phyloP scores from a whole-genome alignment of 1,139 yeast species.

The Yamadazyma atmosphaerica region DNA sequence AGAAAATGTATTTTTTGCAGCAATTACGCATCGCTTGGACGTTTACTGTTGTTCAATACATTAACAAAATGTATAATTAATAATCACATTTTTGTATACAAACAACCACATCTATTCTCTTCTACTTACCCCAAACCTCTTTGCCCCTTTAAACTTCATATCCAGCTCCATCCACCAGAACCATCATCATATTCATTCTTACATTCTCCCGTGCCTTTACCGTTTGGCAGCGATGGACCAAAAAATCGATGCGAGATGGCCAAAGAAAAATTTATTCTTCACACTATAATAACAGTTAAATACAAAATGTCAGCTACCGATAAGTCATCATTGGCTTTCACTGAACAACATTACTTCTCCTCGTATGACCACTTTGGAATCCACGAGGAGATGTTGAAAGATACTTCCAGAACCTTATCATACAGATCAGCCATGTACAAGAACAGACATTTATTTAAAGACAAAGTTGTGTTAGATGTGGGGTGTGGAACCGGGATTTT shows the following conservation, averaged over 20 bases:
- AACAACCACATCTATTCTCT: too few relatives aligned
- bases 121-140: too few relatives aligned
- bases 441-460: constrained; percentile 87
- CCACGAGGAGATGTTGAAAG: constrained; percentile 98
- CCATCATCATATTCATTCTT: background rate
- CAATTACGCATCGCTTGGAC: background rate
- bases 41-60: too few relatives aligned
- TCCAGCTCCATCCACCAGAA: too few relatives aligned
- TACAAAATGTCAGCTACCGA: constrained; percentile 48
- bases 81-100: too few relatives aligned
- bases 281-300: constrained; percentile 1
- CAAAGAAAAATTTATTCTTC: constrained; percentile 1
- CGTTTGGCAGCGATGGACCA: background rate
- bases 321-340: constrained; percentile 52
- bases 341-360: constrained; percentile 89
- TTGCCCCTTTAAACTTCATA: too few relatives aligned
- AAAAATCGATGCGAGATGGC: background rate
- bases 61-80: too few relatives aligned
- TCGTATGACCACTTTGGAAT: constrained; percentile 97
- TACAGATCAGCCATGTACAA: constrained; percentile 92
- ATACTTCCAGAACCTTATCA: constrained; percentile 86
- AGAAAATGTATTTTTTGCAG: background rate
- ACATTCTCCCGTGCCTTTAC: constrained; percentile 1
- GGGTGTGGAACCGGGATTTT: constrained; percentile 98
- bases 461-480: constrained; percentile 93